These are phyloP conservation scores for Aspergillus sclerotialis DNA, from an alignment of 2,329 filamentous ascomycete species.

Conservation along the genomic window DNA sequence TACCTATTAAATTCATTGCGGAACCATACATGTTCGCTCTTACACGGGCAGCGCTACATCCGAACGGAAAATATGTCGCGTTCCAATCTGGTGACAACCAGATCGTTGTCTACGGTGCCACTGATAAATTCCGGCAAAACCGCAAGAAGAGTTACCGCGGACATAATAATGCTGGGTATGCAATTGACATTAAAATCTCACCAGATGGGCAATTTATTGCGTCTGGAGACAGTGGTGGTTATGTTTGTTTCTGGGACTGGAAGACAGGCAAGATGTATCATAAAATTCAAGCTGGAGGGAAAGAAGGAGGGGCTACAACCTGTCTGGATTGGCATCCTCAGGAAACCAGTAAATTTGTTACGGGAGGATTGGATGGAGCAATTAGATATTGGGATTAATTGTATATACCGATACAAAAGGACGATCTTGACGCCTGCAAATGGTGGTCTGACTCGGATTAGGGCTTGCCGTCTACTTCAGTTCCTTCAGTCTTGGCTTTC, in stretches of 20 bases:
- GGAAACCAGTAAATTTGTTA: conserved; percentile 88
- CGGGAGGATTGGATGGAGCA: conserved; percentile 79
- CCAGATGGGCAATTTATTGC: conserved; percentile 89
- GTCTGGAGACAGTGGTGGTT: conserved; percentile 81
- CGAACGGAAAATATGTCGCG: conserved; percentile 86
- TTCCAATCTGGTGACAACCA: conserved; percentile 95
- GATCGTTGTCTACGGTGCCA: conserved; percentile 89
- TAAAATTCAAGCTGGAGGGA: conserved; percentile 69
- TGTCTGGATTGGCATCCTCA: conserved; percentile 94
- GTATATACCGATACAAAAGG: too few species aligned
- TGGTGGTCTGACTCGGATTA: background rate
- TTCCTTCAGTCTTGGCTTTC: background rate
- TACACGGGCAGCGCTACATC: conserved; percentile 76
- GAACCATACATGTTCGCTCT: conserved; percentile 98
- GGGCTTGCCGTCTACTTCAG: background rate
- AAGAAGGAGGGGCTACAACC: conserved; percentile 71
- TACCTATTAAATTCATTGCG: conserved; percentile 96
- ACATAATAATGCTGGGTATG: conserved; percentile 92
- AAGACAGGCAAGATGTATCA: conserved; percentile 99
- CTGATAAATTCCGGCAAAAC: conserved; percentile 94
- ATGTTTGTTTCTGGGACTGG: conserved; percentile 97
- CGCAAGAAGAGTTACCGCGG: conserved; percentile 94
- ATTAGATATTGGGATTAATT: conserved; percentile 88
- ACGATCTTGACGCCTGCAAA: background rate
- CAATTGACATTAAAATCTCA: conserved; percentile 79